Evolutionary conservation across 768 basidiomycete genomes (phyloP), one percentile per base, ranked within the genome.

Genomic region (Tulasnella sp.): DNA sequence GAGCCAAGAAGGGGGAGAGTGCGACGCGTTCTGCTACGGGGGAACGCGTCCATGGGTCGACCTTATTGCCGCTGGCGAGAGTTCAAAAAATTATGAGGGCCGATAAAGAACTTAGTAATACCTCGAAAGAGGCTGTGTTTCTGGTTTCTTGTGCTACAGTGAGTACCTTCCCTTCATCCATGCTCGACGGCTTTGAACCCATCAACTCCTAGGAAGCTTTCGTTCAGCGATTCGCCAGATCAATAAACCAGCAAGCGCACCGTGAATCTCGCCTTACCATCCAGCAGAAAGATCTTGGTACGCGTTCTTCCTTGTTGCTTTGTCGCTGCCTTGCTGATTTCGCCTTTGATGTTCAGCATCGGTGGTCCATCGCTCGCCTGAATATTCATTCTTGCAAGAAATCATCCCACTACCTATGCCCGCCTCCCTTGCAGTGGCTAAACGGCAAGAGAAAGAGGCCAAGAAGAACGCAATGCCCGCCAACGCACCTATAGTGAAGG

Each of bases 81-180:
- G 62, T 71, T 17, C 67, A 68, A 59, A 63, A 62, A 62, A 69
- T 70, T 51, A 60, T 68, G 43, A 69, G 67, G 45, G 68, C 68
- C 9, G 70, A 71, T 55, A 67, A 68, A 51, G 70, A 71, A 1
- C 31, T 69, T 43, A 65, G 65, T 32, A 67, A 60, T 55, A 65
- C 67, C 61, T 62, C 60, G 14, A 65, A 61, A n/a, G 70, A 71
- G 48, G 68, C 69, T n/a, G 51, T 64, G 3, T 71, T 70, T 49
- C 63, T 69, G 63, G 58, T 70, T 19, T 48, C 67, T 21, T 62
- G 67, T 4, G 69, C 69, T 34, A 68, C 70, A 2, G 69, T 70
- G 45, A 62, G 67, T 39, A 15, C 15, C 0, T 11, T 19, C 3
- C 17, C 34, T 6, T 25, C 36, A 29, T 19, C 39, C 21, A 6